These are phyloP conservation scores for Debaryomyces sp. DNA, from an alignment of 1,139 yeast genomes.

Conservation along the genomic window DNA sequence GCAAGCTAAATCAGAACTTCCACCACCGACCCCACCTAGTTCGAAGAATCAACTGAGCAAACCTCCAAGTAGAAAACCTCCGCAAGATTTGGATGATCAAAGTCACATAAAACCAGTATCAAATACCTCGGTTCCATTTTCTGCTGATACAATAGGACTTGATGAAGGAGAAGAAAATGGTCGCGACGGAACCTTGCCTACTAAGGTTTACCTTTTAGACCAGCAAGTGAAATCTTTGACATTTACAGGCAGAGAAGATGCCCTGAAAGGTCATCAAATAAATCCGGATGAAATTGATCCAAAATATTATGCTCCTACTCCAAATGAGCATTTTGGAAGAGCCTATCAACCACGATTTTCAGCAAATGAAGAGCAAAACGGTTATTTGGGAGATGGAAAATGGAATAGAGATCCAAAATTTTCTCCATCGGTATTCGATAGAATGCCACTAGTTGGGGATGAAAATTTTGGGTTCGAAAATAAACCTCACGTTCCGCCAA, in stretches of 20 bases:
- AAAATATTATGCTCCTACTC: conserved; percentile 50
- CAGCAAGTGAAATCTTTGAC: conserved; percentile 35
- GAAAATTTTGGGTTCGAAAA: conserved; percentile 29
- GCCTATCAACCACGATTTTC: not conserved
- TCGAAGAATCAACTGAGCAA: conserved; percentile 10
- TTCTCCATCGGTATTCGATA: conserved; percentile 45
- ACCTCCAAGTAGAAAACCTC: conserved; percentile 26
- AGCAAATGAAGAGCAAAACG: conserved; percentile 20
- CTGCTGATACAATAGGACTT: conserved; percentile 48
- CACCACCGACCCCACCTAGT: conserved; percentile 14
- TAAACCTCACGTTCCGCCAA: conserved; percentile 55
- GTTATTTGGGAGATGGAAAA: conserved; percentile 44
- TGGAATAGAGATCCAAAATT: conserved; percentile 29
- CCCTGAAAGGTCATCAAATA: conserved; percentile 13
- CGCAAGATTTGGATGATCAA: conserved; percentile 15
- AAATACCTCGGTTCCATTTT: conserved; percentile 40
- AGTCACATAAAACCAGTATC: conserved; percentile 10
- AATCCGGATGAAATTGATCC: conserved; percentile 47
- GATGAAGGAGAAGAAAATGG: conserved; percentile 31
- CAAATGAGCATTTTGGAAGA: conserved; percentile 36
- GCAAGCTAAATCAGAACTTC: conserved; percentile 8
- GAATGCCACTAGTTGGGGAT: conserved; percentile 25
- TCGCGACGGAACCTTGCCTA: conserved; percentile 25
- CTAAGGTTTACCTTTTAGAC: conserved; percentile 40
- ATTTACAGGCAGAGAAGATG: conserved; percentile 16